These are phyloP conservation scores for Eucalyptus cloeziana DNA, from an alignment of 345 rosid genomes.

Conservation along the genomic window DNA sequence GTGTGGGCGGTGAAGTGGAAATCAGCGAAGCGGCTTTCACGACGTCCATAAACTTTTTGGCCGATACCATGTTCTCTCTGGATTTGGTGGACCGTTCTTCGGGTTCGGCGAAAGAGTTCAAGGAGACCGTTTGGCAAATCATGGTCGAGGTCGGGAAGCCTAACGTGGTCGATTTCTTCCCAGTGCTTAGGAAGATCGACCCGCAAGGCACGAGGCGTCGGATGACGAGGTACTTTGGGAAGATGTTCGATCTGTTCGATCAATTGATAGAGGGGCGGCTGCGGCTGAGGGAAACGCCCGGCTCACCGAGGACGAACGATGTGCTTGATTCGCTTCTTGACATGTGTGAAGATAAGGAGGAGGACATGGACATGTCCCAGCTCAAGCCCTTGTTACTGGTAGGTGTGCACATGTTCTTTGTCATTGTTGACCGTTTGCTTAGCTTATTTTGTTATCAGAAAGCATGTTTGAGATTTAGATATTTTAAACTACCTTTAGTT, in stretches of 20 bases:
- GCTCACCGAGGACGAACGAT: background rate
- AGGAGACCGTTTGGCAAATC: constrained; percentile 6
- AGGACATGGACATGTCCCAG: background rate
- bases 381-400: background rate
- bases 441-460: background rate
- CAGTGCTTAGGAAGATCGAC: constrained; percentile 13
- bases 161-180: constrained; percentile 21
- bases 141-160: constrained; percentile 18
- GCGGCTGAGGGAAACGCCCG: background rate
- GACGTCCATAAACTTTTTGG: constrained; percentile 23
- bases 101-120: constrained; percentile 2
- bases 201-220: constrained; percentile 17
- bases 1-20: constrained; percentile 11
- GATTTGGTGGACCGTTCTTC: constrained; percentile 21
- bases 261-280: constrained; percentile 1
- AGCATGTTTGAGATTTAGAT: background rate
- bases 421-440: background rate
- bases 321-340: constrained; percentile 9
- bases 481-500: background rate
- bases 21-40: constrained; percentile 24
- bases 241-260: constrained; percentile 1
- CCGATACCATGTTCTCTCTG: constrained; percentile 22
- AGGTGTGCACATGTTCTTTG: background rate
- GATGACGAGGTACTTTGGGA: background rate
- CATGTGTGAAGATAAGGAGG: background rate